Evolutionary conservation across 2,329 filamentous ascomycete genomes (phyloP).

Genomic region (Phaeosphaeria sp.): DNA sequence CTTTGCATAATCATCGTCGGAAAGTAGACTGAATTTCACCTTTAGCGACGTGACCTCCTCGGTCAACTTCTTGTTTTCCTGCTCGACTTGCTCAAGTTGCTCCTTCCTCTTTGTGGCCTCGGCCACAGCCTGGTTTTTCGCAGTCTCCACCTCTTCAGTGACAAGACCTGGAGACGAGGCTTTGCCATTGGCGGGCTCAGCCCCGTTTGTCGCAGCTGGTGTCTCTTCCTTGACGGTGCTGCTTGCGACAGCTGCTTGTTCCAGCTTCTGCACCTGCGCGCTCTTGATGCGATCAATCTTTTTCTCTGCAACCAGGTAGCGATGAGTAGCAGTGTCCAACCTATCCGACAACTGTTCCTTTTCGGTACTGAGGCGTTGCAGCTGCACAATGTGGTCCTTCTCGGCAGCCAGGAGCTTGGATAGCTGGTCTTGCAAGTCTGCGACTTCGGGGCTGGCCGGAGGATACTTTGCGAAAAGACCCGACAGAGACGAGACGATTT

Average conservation of each 20-base stretch:
- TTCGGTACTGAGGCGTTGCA: constrained; percentile 77
- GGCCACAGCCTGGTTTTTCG: constrained; percentile 78
- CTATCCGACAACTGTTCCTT: constrained; percentile 87
- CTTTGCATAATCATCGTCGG: constrained; percentile 91
- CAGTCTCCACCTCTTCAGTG: constrained; percentile 72
- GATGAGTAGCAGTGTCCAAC: constrained; percentile 83
- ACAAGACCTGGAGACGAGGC: constrained; percentile 61
- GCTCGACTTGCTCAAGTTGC: constrained; percentile 79
- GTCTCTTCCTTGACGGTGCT: constrained; percentile 41
- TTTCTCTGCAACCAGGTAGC: constrained; percentile 95
- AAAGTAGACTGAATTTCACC: constrained; percentile 70
- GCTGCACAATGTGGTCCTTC: constrained; percentile 78
- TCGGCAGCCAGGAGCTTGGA: constrained; percentile 78
- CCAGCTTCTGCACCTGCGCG: constrained; percentile 86
- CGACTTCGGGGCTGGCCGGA: constrained; percentile 68
- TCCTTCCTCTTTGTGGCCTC: constrained; percentile 83
- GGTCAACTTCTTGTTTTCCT: constrained; percentile 75
- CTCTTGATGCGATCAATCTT: constrained; percentile 90
- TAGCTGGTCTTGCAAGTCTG: constrained; percentile 76
- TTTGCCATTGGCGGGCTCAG: constrained; percentile 61
- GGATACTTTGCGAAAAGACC: constrained; percentile 65
- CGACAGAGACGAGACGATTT: constrained; percentile 77
- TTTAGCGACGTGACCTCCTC: constrained; percentile 81
- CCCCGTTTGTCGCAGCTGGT: constrained; percentile 58
- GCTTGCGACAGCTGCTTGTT: constrained; percentile 72